These are phyloP conservation scores for Mallotus japonicus DNA, from an alignment of 441 rosid species.

Conservation along the genomic window DNA sequence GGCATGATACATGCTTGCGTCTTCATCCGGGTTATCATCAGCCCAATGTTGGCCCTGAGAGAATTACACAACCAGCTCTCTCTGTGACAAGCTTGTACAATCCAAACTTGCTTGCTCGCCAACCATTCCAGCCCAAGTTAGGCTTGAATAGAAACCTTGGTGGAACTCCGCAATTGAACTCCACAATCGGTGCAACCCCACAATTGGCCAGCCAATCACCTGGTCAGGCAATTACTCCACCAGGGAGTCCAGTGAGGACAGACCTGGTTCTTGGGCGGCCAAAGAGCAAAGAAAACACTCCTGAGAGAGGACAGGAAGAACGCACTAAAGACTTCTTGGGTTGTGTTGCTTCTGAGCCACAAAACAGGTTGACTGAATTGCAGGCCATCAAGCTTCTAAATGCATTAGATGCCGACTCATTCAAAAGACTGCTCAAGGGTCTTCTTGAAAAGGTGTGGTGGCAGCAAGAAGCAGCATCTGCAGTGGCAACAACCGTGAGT, in stretches of 20 bases:
- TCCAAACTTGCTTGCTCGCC: slow-evolving; percentile 53
- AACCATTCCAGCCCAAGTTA: slow-evolving; percentile 60
- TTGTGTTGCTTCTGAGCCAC: slow-evolving; percentile 59
- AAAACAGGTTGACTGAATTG: slow-evolving; percentile 41
- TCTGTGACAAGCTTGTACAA: slow-evolving; percentile 45
- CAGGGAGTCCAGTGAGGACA: slow-evolving; percentile 78
- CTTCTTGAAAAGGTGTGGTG: slow-evolving; percentile 79
- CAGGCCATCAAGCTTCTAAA: slow-evolving; percentile 40
- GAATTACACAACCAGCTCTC: slow-evolving; percentile 38
- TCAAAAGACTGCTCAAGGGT: slow-evolving; percentile 81
- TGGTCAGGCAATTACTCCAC: slow-evolving; percentile 39
- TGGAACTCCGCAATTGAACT: slow-evolving; percentile 38
- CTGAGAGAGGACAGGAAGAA: slow-evolving; percentile 40
- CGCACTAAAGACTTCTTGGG: slow-evolving; percentile 62
- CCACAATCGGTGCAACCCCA: slow-evolving; percentile 32
- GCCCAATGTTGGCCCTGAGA: slow-evolving; percentile 32
- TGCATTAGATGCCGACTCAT: slow-evolving; percentile 57
- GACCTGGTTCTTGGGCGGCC: slow-evolving; percentile 75
- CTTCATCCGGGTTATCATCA: slow-evolving; percentile 68
- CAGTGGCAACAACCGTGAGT: slow-evolving; percentile 64
- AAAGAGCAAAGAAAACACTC: slow-evolving; percentile 35
- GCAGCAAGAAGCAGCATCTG: slow-evolving; percentile 90
- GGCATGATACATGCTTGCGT: slow-evolving; percentile 64
- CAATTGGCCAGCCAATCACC: slow-evolving; percentile 34
- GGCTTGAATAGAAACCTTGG: slow-evolving; percentile 43